These are phyloP conservation scores for Periconia sp. DNA, from an alignment of 2,329 filamentous ascomycete genomes.

Conservation along the genomic window DNA sequence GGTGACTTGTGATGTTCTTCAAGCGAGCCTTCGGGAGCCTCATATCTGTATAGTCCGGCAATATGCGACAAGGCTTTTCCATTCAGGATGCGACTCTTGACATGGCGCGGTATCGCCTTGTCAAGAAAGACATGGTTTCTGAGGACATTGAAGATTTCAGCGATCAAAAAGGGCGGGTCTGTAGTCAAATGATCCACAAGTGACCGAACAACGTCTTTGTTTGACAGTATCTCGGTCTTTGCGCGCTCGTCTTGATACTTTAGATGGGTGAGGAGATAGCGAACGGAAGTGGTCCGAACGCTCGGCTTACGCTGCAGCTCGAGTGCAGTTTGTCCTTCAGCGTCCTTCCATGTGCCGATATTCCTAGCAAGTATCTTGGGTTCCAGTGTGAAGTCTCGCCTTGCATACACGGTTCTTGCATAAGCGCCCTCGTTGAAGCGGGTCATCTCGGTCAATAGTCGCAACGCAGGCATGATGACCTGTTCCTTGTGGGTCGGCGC, in stretches of 20 bases:
- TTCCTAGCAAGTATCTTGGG: conserved; percentile 77
- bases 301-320: conserved; percentile 73
- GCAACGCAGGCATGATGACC: conserved; percentile 85
- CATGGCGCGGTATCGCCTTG: conserved; percentile 71
- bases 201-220: conserved; percentile 70
- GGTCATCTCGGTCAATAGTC: conserved; percentile 84
- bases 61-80: conserved; percentile 75
- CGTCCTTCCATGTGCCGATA: conserved; percentile 69
- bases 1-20: conserved; percentile 60
- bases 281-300: conserved; percentile 80
- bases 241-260: conserved; percentile 77
- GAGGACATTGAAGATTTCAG: conserved; percentile 75
- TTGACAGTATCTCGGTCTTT: conserved; percentile 82
- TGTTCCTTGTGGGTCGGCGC: conserved; percentile 84
- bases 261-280: conserved; percentile 79
- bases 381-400: conserved; percentile 75
- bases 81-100: conserved; percentile 78
- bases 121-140: conserved; percentile 77
- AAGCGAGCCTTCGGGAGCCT: conserved; percentile 55
- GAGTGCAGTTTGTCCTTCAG: conserved; percentile 61
- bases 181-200: conserved; percentile 78
- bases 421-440: conserved; percentile 84
- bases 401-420: conserved; percentile 77
- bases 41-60: conserved; percentile 42
- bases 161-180: conserved; percentile 76